Evolutionary conservation across 257 asterid genomes (phyloP).

Genomic region (Fraxinus americana): DNA sequence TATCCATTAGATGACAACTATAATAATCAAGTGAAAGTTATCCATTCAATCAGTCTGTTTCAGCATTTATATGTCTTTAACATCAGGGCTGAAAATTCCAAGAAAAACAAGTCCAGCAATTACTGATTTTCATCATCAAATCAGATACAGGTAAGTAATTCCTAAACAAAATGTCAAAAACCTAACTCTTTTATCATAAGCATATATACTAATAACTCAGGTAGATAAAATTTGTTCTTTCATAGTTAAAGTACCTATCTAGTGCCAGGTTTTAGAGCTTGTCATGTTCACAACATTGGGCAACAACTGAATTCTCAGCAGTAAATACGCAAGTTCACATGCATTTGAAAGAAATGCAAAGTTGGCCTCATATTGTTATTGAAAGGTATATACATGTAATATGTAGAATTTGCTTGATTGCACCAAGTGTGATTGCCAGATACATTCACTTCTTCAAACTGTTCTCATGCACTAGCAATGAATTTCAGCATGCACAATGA

Average conservation of each 20-base stretch:
- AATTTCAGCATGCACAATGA: background rate
- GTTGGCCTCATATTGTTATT: background rate
- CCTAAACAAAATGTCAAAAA: background rate
- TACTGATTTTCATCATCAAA: background rate
- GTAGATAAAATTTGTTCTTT: conserved; percentile 1
- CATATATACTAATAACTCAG: background rate
- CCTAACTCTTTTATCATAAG: background rate
- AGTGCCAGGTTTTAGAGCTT: conserved; percentile 8
- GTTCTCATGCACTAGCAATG: conserved; percentile 19
- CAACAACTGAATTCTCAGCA: conserved; percentile 4
- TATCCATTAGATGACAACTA: background rate
- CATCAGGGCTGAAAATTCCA: background rate
- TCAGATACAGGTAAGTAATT: conserved; percentile 11
- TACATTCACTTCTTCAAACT: conserved; percentile 14
- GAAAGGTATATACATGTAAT: conserved; percentile 9
- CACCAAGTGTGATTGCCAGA: background rate
- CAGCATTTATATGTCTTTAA: background rate
- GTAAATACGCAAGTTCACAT: background rate
- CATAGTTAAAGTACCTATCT: conserved; percentile 13
- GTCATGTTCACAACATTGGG: conserved; percentile 23
- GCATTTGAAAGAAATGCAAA: conserved; percentile 8
- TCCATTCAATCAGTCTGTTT: conserved; percentile 10
- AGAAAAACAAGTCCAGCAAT: background rate
- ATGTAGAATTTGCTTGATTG: conserved; percentile 7
- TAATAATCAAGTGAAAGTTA: background rate